A percentile compares a stretch with the other conserved stretches of the same genome.
Conservation (phyloP, 345 rosid species). For the Salix purpurea region DNA sequence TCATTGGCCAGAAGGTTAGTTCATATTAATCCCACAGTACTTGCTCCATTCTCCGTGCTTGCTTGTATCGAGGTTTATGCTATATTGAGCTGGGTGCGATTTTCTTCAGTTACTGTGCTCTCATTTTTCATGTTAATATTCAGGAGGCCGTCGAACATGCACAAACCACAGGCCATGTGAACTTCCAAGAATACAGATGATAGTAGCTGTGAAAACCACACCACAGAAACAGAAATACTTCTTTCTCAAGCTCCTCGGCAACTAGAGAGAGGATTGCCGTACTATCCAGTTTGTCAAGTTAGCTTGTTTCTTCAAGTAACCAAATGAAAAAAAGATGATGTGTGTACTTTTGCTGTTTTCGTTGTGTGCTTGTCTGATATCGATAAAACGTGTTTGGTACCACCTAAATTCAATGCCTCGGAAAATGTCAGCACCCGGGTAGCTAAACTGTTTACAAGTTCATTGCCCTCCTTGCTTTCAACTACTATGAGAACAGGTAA, state of each 20-base stretch:
- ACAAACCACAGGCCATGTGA: slow-evolving; percentile 88
- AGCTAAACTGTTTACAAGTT: background rate
- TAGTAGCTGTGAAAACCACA: too few relatives aligned
- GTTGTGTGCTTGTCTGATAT: background rate
- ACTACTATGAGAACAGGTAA: too few relatives aligned
- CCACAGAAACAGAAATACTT: background rate
- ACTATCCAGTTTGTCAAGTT: background rate
- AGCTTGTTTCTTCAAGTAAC: background rate
- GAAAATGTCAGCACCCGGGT: background rate
- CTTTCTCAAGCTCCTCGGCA: background rate
- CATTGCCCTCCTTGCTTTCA: background rate
- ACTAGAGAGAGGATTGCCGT: background rate
- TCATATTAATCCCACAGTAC: background rate
- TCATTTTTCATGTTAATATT: background rate
- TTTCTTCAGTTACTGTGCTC: background rate
- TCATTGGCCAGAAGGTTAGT: slow-evolving; percentile 79
- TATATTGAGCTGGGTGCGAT: background rate
- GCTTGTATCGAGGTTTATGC: background rate
- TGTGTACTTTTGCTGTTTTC: background rate
- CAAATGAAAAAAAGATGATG: background rate
- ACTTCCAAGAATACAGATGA: slow-evolving; percentile 63
- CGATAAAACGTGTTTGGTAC: too few relatives aligned
- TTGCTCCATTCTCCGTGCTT: background rate
- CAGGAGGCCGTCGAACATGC: slow-evolving; percentile 96
- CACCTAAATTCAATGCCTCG: background rate